Evolutionary conservation across 2,329 filamentous ascomycete genomes (phyloP).

Genomic region (Colletotrichum salicis): DNA sequence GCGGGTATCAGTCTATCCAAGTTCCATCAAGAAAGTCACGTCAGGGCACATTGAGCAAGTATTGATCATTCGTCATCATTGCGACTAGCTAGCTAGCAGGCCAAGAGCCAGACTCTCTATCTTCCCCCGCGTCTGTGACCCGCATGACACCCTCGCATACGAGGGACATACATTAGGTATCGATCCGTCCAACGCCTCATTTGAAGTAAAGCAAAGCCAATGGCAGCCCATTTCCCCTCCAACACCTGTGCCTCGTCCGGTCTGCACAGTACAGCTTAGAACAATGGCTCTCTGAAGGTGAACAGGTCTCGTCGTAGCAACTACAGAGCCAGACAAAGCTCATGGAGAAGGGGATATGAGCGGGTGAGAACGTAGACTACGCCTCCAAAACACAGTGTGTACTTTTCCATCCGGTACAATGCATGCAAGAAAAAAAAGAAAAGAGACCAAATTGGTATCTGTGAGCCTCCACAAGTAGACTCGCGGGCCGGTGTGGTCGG

Average conservation of each 20-base stretch:
- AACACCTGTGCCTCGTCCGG: background rate
- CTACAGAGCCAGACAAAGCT: background rate
- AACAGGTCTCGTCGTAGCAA: background rate
- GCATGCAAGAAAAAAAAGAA: background rate
- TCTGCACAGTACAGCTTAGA: background rate
- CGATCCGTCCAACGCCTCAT: conserved; percentile 26
- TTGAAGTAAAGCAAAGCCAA: conserved; percentile 26
- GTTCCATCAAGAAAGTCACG: background rate
- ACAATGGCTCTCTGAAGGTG: background rate
- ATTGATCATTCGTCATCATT: conserved; percentile 15
- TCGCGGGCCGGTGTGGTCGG: background rate
- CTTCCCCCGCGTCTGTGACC: conserved; percentile 28
- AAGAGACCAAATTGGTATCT: conserved; percentile 2
- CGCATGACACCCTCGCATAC: conserved; percentile 18
- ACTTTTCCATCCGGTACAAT: conserved; percentile 28
- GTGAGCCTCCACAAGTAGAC: background rate
- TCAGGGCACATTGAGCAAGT: background rate
- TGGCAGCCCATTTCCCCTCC: background rate
- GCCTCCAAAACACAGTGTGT: background rate
- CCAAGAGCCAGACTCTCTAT: conserved; percentile 31
- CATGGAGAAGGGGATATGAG: background rate
- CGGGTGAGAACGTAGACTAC: background rate
- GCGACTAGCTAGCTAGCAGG: conserved; percentile 14
- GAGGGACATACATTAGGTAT: conserved; percentile 27
- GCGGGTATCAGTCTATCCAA: too few species aligned